phyloP scores from a whole-genome alignment of 495 filamentous ascomycete species.

The Penicillium tannophilum region DNA sequence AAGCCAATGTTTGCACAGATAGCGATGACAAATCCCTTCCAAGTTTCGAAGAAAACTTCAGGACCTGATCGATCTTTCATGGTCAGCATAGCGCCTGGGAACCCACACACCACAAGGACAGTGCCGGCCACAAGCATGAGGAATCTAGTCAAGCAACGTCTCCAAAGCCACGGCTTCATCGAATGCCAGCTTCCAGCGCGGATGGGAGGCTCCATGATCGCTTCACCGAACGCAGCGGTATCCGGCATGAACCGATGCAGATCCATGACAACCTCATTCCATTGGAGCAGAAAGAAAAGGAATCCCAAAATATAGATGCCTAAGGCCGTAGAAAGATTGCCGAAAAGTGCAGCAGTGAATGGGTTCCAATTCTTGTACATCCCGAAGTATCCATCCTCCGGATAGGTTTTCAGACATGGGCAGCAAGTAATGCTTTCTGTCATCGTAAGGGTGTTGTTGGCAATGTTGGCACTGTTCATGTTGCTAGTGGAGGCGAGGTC shows the following conservation, averaged over 20 bases:
- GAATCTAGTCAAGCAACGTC: neutral
- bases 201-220: neutral
- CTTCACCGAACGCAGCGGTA: neutral
- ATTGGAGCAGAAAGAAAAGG: neutral
- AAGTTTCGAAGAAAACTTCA: neutral
- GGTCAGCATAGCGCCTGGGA: neutral
- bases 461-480: neutral
- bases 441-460: neutral
- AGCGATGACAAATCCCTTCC: neutral
- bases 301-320: neutral
- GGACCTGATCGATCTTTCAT: neutral
- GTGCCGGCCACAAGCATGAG: neutral
- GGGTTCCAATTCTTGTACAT: neutral
- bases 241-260: neutral
- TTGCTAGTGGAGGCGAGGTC: neutral
- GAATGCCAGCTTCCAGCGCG: neutral
- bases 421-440: neutral
- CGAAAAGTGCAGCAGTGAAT: too few relatives aligned
- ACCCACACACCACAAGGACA: neutral
- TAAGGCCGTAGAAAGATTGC: too few relatives aligned
- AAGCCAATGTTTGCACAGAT: too few relatives aligned
- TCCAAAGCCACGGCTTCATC: neutral
- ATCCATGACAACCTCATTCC: neutral
- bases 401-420: neutral
- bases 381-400: neutral